These are phyloP conservation scores for Backusella tuberculispora DNA, from an alignment of 192 early-diverging fungal genomes.

Conservation along the genomic window DNA sequence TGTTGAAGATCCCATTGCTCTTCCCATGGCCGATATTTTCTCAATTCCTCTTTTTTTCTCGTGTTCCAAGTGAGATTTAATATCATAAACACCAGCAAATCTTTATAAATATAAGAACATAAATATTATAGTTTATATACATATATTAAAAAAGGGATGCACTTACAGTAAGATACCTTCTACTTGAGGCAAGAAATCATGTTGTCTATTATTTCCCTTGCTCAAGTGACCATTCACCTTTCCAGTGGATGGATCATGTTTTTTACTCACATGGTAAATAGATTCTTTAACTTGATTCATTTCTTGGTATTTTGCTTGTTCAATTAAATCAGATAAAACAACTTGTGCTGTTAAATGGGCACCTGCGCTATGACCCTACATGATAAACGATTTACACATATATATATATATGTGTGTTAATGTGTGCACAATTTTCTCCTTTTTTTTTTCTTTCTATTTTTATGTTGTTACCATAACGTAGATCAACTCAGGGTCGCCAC, in stretches of 20 bases:
- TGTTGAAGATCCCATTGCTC: slow-evolving; percentile 53
- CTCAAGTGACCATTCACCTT: background rate
- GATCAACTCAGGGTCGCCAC: slow-evolving; percentile 41
- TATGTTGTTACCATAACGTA: slow-evolving; percentile 46
- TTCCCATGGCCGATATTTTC: slow-evolving; percentile 58
- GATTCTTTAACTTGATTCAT: background rate
- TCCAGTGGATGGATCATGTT: slow-evolving; percentile 21
- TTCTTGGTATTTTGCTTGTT: slow-evolving; percentile 28
- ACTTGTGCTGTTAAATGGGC: slow-evolving; percentile 46
- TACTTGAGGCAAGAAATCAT: slow-evolving; percentile 41
- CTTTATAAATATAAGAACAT: slow-evolving; percentile 1
- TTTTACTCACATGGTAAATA: slow-evolving; percentile 15
- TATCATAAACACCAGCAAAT: slow-evolving; percentile 57
- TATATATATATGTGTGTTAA: background rate
- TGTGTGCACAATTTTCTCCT: background rate
- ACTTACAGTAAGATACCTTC: slow-evolving; percentile 45
- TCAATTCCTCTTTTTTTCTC: slow-evolving; percentile 58
- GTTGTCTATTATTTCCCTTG: background rate
- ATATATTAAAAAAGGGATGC: background rate
- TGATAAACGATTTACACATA: background rate
- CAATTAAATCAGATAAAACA: slow-evolving; percentile 40
- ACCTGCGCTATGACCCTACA: slow-evolving; percentile 49
- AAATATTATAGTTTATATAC: background rate
- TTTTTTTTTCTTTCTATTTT: background rate
- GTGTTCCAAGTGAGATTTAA: slow-evolving; percentile 49